Evolutionary conservation across 164 flowering plant genomes (phyloP).

Genomic region (Tinospora cordifolia): DNA sequence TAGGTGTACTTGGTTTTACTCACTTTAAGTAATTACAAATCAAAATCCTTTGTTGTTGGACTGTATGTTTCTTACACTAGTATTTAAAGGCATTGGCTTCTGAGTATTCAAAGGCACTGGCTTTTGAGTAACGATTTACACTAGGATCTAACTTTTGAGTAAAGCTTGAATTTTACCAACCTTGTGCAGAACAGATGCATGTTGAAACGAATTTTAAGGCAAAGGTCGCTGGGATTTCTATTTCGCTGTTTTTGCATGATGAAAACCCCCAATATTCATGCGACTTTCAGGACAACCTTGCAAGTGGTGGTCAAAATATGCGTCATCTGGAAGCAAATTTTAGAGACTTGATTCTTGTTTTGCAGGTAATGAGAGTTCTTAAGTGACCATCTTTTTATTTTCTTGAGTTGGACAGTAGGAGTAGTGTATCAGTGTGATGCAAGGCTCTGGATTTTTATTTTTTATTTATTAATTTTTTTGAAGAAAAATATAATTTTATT

Average conservation of each 20-base stretch:
- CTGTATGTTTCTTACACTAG: background rate
- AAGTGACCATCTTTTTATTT: background rate
- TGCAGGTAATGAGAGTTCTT: constrained; percentile 56
- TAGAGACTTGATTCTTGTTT: constrained; percentile 31
- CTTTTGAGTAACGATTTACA: background rate
- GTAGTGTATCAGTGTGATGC: too few species aligned
- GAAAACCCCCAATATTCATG: constrained; percentile 30
- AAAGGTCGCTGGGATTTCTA: constrained; percentile 48
- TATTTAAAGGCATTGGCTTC: background rate
- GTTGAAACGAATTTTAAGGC: constrained; percentile 66
- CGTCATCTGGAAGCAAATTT: constrained; percentile 52
- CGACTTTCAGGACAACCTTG: constrained; percentile 16
- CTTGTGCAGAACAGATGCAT: constrained; percentile 66
- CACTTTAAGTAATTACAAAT: background rate
- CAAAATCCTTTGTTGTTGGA: background rate
- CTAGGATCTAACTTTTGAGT: background rate
- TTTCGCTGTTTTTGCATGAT: constrained; percentile 55
- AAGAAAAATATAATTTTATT: too few species aligned
- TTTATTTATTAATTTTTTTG: too few species aligned
- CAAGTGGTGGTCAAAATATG: constrained; percentile 18
- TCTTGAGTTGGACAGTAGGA: background rate
- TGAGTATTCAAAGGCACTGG: background rate
- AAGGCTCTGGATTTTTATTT: too few species aligned
- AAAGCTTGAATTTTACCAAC: background rate
- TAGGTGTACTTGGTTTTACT: background rate